Conservation (phyloP, 345 rosid genomes). For the Fremontodendron californicum region DNA sequence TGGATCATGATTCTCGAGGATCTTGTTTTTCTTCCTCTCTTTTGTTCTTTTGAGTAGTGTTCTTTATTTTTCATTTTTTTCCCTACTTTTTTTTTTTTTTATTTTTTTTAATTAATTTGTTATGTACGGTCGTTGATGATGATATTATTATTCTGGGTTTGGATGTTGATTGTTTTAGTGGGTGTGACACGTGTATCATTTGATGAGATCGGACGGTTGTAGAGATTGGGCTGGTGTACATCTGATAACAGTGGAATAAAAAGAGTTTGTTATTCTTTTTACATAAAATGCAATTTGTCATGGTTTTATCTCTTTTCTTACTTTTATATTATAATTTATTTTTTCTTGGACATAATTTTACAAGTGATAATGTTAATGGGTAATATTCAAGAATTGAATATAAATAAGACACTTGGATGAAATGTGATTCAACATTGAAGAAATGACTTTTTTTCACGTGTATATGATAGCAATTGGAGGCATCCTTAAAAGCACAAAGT, state of each 20-base stretch:
- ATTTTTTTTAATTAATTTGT: conserved; percentile 22
- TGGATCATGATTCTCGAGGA: conserved; percentile 26
- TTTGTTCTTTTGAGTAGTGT: conserved; percentile 17
- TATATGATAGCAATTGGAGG: neutral
- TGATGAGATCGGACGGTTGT: conserved; percentile 22
- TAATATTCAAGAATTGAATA: neutral
- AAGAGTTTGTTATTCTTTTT: conserved; percentile 33
- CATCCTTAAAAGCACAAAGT: neutral
- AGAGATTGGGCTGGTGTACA: conserved; percentile 38
- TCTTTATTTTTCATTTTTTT: no score
- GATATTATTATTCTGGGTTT: conserved; percentile 17
- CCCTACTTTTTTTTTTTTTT: neutral
- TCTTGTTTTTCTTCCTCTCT: conserved; percentile 10
- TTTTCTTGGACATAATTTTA: neutral
- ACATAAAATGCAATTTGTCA: neutral
- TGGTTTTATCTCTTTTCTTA: no score
- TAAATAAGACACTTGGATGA: neutral
- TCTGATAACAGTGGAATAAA: conserved; percentile 31
- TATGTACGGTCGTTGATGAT: neutral
- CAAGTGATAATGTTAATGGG: neutral
- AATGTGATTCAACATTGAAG: neutral
- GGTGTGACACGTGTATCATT: conserved; percentile 24
- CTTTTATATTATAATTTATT: no score
- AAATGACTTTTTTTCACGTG: neutral
- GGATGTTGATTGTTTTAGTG: conserved; percentile 11